phyloP scores from a whole-genome alignment of 331 rosid genomes.

The Quercus phellos region DNA sequence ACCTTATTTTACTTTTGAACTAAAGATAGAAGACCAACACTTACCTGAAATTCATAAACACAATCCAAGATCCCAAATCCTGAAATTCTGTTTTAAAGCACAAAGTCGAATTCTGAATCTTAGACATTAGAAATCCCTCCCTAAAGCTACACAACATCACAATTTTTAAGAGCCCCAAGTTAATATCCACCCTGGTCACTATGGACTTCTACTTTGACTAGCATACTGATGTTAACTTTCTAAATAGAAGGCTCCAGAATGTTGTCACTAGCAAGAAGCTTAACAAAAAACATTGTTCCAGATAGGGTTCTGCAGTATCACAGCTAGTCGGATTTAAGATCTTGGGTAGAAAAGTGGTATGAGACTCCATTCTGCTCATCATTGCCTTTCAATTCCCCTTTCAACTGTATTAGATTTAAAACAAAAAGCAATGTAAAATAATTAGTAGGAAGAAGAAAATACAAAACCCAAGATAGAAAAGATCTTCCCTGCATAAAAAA shows the following conservation, averaged over 20 bases:
- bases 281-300: constrained; percentile 15
- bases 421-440: neutral
- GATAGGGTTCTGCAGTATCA: constrained; percentile 5
- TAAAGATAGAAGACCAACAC: neutral
- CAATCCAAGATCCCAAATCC: neutral
- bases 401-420: constrained; percentile 51
- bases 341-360: constrained; percentile 31
- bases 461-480: neutral
- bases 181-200: constrained; percentile 29
- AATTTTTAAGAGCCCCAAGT: constrained; percentile 19
- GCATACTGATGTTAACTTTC: constrained; percentile 20
- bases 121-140: constrained; percentile 21
- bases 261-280: constrained; percentile 14
- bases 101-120: constrained; percentile 17
- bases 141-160: constrained; percentile 27
- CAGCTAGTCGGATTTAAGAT: constrained; percentile 54
- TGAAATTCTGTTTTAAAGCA: neutral
- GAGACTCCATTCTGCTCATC: constrained; percentile 44
- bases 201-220: constrained; percentile 29
- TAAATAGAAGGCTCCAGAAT: constrained; percentile 21
- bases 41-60: neutral
- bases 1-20: neutral
- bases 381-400: constrained; percentile 49
- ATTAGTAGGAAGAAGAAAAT: constrained; percentile 1
- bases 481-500: neutral